A percentile compares a stretch with the other conserved stretches of the same genome.
Evolutionary conservation across 148 eudicot genomes (phyloP).

Genomic region (Talinum fruticosum): DNA sequence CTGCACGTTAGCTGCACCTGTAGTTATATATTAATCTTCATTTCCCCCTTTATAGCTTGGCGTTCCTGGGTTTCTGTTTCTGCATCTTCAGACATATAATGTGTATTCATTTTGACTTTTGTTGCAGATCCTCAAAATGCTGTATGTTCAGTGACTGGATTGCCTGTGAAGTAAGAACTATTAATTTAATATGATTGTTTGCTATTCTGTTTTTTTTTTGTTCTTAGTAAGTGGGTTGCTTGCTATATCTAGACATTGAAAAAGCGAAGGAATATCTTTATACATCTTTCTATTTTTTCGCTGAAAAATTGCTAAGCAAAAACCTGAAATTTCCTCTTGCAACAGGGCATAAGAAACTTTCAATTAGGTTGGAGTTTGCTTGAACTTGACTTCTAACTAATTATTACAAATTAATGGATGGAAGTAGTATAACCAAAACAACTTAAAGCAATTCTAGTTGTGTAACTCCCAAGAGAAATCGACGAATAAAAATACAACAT

Average conservation of each 20-base stretch:
- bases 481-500: too few relatives aligned
- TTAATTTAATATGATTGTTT: not conserved
- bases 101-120: conserved; percentile 10
- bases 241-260: not conserved
- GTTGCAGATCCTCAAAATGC: conserved; percentile 72
- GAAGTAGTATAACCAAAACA: not conserved
- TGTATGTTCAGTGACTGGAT: conserved; percentile 76
- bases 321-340: not conserved
- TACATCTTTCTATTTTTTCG: not conserved
- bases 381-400: not conserved
- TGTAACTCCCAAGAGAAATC: not conserved
- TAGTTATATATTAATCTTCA: not conserved
- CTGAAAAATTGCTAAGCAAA: not conserved
- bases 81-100: conserved; percentile 1
- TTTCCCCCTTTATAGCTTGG: not conserved
- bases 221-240: not conserved
- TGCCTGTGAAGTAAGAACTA: conserved; percentile 71
- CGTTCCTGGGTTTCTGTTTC: conserved; percentile 4
- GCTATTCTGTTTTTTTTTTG: not conserved
- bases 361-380: not conserved
- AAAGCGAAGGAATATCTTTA: not conserved
- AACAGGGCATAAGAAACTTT: too few relatives aligned
- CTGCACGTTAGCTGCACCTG: not conserved
- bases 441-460: not conserved
- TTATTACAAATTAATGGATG: not conserved